These are phyloP conservation scores for Phytophthora megakarya DNA, from an alignment of 352 stramenopile genomes.

Conservation along the genomic window DNA sequence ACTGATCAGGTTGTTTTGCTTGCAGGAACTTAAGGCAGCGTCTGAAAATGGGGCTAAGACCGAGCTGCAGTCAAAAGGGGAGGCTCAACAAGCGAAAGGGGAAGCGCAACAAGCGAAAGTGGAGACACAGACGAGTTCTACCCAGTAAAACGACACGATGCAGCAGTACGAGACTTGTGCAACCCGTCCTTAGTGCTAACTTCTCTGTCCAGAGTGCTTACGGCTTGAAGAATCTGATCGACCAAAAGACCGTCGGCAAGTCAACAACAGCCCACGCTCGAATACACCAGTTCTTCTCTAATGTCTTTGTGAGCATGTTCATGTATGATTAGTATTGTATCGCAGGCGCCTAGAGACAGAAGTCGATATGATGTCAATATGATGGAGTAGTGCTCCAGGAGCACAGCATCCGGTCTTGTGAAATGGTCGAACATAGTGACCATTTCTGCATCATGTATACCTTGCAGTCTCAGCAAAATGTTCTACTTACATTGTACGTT, in stretches of 20 bases:
- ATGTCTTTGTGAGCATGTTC: neutral
- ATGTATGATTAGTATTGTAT: no score
- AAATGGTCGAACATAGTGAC: no score
- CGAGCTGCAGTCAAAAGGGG: conserved; percentile 1
- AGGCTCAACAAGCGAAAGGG: conserved; percentile 8
- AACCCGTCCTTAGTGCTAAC: conserved; percentile 17
- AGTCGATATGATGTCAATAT: no score
- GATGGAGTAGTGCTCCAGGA: no score
- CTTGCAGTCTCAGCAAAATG: no score
- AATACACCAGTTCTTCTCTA: conserved; percentile 31
- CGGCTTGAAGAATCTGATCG: conserved; percentile 14
- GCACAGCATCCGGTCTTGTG: no score
- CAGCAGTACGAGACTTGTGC: conserved; percentile 15
- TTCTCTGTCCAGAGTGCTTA: conserved; percentile 10
- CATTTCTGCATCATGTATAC: no score
- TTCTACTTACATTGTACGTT: no score
- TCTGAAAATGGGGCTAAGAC: conserved; percentile 8
- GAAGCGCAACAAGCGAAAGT: conserved; percentile 14
- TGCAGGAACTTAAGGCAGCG: conserved; percentile 15
- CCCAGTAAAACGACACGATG: conserved; percentile 19
- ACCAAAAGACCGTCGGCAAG: conserved; percentile 22
- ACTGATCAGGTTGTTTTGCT: neutral
- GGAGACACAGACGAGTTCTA: conserved; percentile 6
- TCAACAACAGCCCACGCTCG: conserved; percentile 1
- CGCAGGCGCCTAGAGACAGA: no score